Percentiles rank a stretch among this genome's conserved stretches.
phyloP scores from a whole-genome alignment of 805 yeast genomes.

The Hanseniaspora vineae region DNA sequence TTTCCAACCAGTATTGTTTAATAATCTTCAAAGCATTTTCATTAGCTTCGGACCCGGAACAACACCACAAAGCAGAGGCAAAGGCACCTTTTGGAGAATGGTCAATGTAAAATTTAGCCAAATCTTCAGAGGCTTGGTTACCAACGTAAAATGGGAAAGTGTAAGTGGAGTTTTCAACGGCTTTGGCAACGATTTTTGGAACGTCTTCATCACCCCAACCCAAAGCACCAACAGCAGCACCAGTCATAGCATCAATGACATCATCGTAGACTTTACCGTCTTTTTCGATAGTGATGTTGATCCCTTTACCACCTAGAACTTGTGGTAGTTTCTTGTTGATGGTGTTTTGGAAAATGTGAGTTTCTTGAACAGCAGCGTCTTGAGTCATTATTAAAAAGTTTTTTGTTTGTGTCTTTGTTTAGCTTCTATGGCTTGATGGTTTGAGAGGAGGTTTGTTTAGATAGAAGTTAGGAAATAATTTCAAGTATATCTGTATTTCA shows the following conservation, averaged over 20 bases:
- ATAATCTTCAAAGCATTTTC: slow-evolving; percentile 54
- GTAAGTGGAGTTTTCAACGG: slow-evolving; percentile 26
- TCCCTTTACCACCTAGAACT: slow-evolving; percentile 33
- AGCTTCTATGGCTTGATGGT: not conserved
- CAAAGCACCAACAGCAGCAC: slow-evolving; percentile 39
- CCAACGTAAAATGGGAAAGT: slow-evolving; percentile 23
- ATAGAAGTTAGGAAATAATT: too few relatives aligned
- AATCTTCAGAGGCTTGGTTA: slow-evolving; percentile 30
- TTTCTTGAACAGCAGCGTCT: slow-evolving; percentile 8
- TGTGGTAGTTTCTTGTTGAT: slow-evolving; percentile 27
- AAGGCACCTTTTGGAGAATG: slow-evolving; percentile 28
- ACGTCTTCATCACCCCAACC: slow-evolving; percentile 31
- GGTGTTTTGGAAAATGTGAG: slow-evolving; percentile 32
- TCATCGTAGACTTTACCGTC: slow-evolving; percentile 24
- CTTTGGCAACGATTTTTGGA: slow-evolving; percentile 26
- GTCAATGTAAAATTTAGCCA: slow-evolving; percentile 30
- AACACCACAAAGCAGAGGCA: slow-evolving; percentile 33
- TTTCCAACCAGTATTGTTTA: slow-evolving; percentile 32
- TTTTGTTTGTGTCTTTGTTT: not conserved
- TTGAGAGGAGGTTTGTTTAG: too few relatives aligned
- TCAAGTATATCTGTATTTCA: too few relatives aligned
- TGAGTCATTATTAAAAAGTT: slow-evolving; percentile 6
- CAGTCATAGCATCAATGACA: slow-evolving; percentile 33
- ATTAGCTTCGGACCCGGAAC: slow-evolving; percentile 56
- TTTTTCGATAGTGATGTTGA: slow-evolving; percentile 29